These are phyloP conservation scores for Cladophialophora psammophila DNA, from an alignment of 2,329 filamentous ascomycete species.

Conservation along the genomic window DNA sequence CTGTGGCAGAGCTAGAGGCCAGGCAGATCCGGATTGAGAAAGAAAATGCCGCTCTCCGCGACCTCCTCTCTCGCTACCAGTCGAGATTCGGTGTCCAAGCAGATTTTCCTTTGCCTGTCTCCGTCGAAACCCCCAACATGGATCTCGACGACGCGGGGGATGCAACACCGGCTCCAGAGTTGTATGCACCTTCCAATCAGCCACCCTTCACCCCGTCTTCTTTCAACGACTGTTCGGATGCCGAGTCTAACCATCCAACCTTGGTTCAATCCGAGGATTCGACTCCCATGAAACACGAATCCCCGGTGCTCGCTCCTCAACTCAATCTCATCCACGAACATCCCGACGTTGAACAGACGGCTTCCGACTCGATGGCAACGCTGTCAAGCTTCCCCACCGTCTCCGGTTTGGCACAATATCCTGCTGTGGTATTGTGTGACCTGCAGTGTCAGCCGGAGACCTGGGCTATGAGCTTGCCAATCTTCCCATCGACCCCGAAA, in stretches of 20 bases:
- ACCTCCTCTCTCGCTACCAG: constrained; percentile 67
- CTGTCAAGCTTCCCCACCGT: constrained; percentile 33
- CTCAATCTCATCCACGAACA: constrained; percentile 40
- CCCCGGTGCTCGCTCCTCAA: constrained; percentile 37
- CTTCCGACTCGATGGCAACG: constrained; percentile 43
- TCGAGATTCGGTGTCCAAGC: constrained; percentile 47
- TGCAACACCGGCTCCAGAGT: constrained; percentile 44
- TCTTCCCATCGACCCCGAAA: constrained; percentile 50
- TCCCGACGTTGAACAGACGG: constrained; percentile 51
- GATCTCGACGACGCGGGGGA: constrained; percentile 44
- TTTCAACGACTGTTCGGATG: constrained; percentile 53
- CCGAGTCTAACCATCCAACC: constrained; percentile 43
- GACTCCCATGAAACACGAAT: constrained; percentile 36
- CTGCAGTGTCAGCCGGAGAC: constrained; percentile 97
- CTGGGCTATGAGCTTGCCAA: constrained; percentile 57
- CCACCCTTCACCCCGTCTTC: constrained; percentile 48
- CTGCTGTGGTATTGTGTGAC: constrained; percentile 99
- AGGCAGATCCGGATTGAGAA: constrained; percentile 71
- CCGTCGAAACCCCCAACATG: constrained; percentile 23
- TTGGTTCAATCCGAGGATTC: constrained; percentile 44
- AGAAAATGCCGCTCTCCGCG: constrained; percentile 74
- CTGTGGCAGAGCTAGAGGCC: constrained; percentile 82
- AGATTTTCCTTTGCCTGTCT: constrained; percentile 32
- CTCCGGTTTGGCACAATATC: constrained; percentile 99
- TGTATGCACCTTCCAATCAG: constrained; percentile 41